These are phyloP conservation scores for Diaporthe nobilis DNA, from an alignment of 2,329 filamentous ascomycete species.

Conservation along the genomic window DNA sequence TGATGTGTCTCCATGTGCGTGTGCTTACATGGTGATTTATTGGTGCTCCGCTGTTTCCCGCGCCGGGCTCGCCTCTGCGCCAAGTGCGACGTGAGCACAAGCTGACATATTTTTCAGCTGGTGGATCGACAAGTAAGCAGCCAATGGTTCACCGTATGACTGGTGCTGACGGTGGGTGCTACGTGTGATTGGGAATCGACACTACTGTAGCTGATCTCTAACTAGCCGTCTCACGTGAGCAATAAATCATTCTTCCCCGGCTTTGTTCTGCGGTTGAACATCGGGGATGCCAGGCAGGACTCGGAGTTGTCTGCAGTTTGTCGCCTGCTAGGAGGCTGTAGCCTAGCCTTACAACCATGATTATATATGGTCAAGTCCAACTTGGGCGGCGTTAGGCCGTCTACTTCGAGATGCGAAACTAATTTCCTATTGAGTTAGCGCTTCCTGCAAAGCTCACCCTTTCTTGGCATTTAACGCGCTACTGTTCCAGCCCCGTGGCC, in stretches of 20 bases:
- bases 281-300: neutral
- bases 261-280: neutral
- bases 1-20: neutral
- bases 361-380: neutral
- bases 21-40: slow-evolving; percentile 26
- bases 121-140: slow-evolving; percentile 5
- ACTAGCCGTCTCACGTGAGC: neutral
- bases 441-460: neutral
- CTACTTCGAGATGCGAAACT: too few species aligned
- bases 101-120: slow-evolving; percentile 27
- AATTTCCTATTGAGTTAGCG: neutral
- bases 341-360: neutral
- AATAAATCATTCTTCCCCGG: neutral
- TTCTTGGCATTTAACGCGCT: neutral
- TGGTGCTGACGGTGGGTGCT: slow-evolving; percentile 7
- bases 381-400: neutral
- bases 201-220: slow-evolving; percentile 12
- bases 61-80: slow-evolving; percentile 16
- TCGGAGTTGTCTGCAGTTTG: neutral
- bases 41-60: slow-evolving; percentile 2
- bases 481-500: neutral
- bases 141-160: neutral
- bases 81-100: slow-evolving; percentile 11
- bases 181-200: slow-evolving; percentile 9
- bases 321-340: neutral